Percentiles rank a stretch among this genome's conserved stretches.
Conservation (phyloP, 208 protist species). For the Leishmania guyanensis region DNA sequence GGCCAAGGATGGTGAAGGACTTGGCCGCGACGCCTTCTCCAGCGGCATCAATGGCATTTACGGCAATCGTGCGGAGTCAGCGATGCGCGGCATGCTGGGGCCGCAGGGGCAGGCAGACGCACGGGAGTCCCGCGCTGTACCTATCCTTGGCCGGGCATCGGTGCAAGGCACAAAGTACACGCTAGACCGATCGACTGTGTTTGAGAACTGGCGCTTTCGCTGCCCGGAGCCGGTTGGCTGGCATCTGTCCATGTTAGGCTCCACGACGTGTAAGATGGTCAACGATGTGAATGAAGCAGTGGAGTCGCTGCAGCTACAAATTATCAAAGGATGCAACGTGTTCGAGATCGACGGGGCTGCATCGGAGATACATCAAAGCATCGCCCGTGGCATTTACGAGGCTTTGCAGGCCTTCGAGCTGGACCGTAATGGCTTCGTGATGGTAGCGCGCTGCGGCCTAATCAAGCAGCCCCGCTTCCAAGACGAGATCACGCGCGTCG, state of each 20-base stretch:
- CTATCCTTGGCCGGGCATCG: conserved; percentile 77
- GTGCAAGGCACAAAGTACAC: conserved; percentile 81
- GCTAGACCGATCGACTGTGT: conserved; percentile 78
- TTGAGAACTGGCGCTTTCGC: conserved; percentile 80
- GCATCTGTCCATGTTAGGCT: conserved; percentile 84
- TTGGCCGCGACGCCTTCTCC: conserved; percentile 34
- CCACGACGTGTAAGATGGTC: conserved; percentile 86
- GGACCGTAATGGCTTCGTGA: conserved; percentile 85
- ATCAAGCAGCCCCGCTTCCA: conserved; percentile 82
- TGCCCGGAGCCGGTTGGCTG: conserved; percentile 77
- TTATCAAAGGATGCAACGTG: conserved; percentile 90
- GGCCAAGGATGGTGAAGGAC: conserved; percentile 20
- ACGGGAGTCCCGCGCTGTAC: conserved; percentile 75
- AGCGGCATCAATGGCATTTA: conserved; percentile 83
- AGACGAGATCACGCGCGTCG: conserved; percentile 77
- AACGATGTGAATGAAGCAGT: conserved; percentile 80
- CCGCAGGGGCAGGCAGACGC: conserved; percentile 79
- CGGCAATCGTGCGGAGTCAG: conserved; percentile 72
- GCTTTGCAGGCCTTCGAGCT: conserved; percentile 85
- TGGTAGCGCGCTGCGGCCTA: conserved; percentile 75
- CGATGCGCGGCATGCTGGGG: conserved; percentile 84
- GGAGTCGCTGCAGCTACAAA: conserved; percentile 88
- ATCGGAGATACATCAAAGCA: conserved; percentile 80
- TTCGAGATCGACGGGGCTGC: conserved; percentile 87
- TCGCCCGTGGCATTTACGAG: conserved; percentile 77